phyloP scores from a whole-genome alignment of 2,329 filamentous ascomycete species.

The Ophiostoma himal-ulmi region DNA sequence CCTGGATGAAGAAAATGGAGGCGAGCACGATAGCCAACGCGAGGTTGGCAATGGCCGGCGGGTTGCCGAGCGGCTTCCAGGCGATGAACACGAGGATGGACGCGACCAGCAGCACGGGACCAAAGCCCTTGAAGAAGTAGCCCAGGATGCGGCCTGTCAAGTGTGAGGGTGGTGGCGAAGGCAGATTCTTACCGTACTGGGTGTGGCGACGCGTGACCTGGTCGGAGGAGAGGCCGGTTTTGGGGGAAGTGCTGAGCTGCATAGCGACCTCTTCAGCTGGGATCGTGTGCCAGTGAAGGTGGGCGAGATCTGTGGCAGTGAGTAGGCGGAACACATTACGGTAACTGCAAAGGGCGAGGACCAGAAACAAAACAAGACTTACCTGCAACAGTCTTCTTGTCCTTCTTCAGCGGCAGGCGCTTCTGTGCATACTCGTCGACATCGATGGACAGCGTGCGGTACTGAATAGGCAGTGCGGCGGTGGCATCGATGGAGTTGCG shows the following conservation, averaged over 20 bases:
- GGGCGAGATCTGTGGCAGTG: slow-evolving; percentile 46
- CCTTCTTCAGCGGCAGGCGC: slow-evolving; percentile 43
- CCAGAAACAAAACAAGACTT: not conserved
- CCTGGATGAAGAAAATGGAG: slow-evolving; percentile 63
- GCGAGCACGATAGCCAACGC: slow-evolving; percentile 68
- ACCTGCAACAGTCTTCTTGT: slow-evolving; percentile 21
- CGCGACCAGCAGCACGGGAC: slow-evolving; percentile 62
- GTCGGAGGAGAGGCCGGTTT: slow-evolving; percentile 54
- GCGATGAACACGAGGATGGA: slow-evolving; percentile 68
- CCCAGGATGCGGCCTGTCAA: slow-evolving; percentile 53
- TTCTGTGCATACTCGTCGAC: slow-evolving; percentile 48
- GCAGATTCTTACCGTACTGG: slow-evolving; percentile 62
- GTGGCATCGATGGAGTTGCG: slow-evolving; percentile 37
- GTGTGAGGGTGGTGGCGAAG: slow-evolving; percentile 58
- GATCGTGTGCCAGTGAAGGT: slow-evolving; percentile 63
- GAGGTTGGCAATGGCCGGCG: slow-evolving; percentile 62
- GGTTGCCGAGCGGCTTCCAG: slow-evolving; percentile 68
- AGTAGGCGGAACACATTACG: not conserved
- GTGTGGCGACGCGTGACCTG: slow-evolving; percentile 50
- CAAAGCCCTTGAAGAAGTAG: slow-evolving; percentile 76
- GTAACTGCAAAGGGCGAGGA: not conserved
- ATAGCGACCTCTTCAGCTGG: slow-evolving; percentile 52
- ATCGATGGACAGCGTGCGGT: slow-evolving; percentile 50
- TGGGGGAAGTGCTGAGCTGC: slow-evolving; percentile 51
- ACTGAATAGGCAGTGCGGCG: slow-evolving; percentile 47